These are phyloP conservation scores for Leptoxyphium fumago DNA, from an alignment of 2,329 filamentous ascomycete species.

Conservation along the genomic window DNA sequence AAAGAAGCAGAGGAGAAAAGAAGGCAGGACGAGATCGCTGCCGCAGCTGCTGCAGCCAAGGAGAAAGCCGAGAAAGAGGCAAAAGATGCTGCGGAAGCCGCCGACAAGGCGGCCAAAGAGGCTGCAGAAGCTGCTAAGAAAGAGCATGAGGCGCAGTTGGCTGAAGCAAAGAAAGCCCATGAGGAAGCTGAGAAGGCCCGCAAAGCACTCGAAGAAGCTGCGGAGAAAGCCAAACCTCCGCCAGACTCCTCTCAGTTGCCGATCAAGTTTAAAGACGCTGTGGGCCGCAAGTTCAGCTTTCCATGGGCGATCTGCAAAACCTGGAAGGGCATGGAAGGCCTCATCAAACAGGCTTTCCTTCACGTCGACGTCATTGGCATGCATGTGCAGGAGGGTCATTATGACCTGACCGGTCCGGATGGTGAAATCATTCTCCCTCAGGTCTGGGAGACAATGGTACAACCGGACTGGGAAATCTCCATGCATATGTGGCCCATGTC, in stretches of 20 bases:
- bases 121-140: slow-evolving; percentile 32
- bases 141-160: slow-evolving; percentile 39
- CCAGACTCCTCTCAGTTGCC: slow-evolving; percentile 51
- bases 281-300: slow-evolving; percentile 84
- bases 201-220: slow-evolving; percentile 32
- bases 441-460: slow-evolving; percentile 33
- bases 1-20: slow-evolving; percentile 37
- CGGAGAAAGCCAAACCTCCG: slow-evolving; percentile 31
- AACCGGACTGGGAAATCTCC: slow-evolving; percentile 33
- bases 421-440: slow-evolving; percentile 35
- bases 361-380: slow-evolving; percentile 32
- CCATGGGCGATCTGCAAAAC: slow-evolving; percentile 74
- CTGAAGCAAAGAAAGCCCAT: slow-evolving; percentile 35
- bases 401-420: slow-evolving; percentile 33
- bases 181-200: slow-evolving; percentile 37
- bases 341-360: slow-evolving; percentile 35
- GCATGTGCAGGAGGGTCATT: slow-evolving; percentile 32
- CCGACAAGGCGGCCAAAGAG: slow-evolving; percentile 36
- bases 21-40: slow-evolving; percentile 27
- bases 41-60: slow-evolving; percentile 30
- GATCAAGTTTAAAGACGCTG: slow-evolving; percentile 81
- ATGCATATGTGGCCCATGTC: slow-evolving; percentile 37
- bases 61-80: slow-evolving; percentile 14
- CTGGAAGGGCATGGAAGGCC: slow-evolving; percentile 32
- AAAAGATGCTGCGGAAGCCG: slow-evolving; percentile 13